Evolutionary conservation across 345 rosid genomes (phyloP).

Genomic region (Heritiera fomes): DNA sequence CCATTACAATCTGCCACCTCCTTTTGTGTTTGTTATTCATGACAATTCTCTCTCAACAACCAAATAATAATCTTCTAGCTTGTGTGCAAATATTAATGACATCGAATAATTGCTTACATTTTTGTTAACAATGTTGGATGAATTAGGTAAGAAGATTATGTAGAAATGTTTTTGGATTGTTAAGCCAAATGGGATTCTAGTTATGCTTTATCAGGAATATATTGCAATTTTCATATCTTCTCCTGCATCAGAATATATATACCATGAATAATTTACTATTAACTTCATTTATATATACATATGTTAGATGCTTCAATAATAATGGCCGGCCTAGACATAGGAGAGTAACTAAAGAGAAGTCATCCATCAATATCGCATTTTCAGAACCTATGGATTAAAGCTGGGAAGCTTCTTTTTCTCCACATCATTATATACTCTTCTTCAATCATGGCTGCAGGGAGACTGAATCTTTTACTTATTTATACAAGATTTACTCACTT

Average conservation of each 20-base stretch:
- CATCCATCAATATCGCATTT: not conserved
- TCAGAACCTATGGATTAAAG: not conserved
- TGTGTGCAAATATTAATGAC: not conserved
- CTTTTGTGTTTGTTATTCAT: not conserved
- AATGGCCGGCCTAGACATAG: not conserved
- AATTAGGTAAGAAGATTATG: not conserved
- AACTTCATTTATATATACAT: too few species aligned
- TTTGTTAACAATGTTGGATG: not conserved
- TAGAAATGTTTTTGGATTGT: not conserved
- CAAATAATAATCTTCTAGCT: not conserved
- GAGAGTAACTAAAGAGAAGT: not conserved
- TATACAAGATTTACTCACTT: not conserved
- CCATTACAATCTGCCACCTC: not conserved
- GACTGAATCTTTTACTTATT: not conserved
- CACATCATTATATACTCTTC: slow-evolving; percentile 7
- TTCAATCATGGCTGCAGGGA: not conserved
- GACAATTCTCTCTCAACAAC: not conserved
- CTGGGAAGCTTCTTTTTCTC: not conserved
- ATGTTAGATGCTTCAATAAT: not conserved
- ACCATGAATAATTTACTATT: not conserved
- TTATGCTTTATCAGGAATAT: not conserved
- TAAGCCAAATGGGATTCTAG: not conserved
- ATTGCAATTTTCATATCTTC: not conserved
- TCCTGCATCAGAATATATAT: not conserved
- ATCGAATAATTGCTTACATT: slow-evolving; percentile 6